Evolutionary conservation across 768 basidiomycete genomes (phyloP), one percentile per base, ranked within the genome.

Genomic region (Hydnum rufescens): DNA sequence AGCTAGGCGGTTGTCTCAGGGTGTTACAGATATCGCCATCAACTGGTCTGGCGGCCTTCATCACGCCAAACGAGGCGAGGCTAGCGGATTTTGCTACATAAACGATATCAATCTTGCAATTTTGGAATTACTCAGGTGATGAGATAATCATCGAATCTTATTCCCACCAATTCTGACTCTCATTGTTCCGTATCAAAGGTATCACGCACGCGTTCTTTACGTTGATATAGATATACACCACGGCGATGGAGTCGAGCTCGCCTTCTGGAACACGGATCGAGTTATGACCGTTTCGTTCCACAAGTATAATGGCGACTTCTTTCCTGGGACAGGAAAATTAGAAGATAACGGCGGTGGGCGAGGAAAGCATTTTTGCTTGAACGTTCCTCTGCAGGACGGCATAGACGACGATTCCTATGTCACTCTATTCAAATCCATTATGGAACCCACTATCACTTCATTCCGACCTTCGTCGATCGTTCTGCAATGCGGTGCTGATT

Each of bases 181-280:
- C 8, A 4, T 18, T 22, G 34, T 19, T 19, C 34, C 26, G n/a
- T 48, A 16, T 46, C 16, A 5, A 55, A 96, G 93, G 62, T 80
- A 84, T 61, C 85, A 90, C 58, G 82, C 93, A 4, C 79, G 93
- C 18, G 93, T 99, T 3, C 71, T 99, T 4, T 99, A 99, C 64
- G 89, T 99, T 59, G 93, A 99, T 67, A 99, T 99, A 57, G 93
- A 99, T 62, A 96, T 97, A 53, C 93, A 99, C 64, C 93, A 99
- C 59, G 93, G 93, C 4, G 93, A 99, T 60, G 93, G 93, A 23
- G 95, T 99, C 2, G 89, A 99, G 62, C 82, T 93, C 55, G 95
- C 93, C 0, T 97, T 99, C 65, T 99, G 93, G 66, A 82, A 93
- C 59, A 83, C 88, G 34, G 90, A 99, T 60, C 80, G 93, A n/a